Evolutionary conservation across 306 rosid genomes (phyloP).

Genomic region (Aeschynomene evenia): DNA sequence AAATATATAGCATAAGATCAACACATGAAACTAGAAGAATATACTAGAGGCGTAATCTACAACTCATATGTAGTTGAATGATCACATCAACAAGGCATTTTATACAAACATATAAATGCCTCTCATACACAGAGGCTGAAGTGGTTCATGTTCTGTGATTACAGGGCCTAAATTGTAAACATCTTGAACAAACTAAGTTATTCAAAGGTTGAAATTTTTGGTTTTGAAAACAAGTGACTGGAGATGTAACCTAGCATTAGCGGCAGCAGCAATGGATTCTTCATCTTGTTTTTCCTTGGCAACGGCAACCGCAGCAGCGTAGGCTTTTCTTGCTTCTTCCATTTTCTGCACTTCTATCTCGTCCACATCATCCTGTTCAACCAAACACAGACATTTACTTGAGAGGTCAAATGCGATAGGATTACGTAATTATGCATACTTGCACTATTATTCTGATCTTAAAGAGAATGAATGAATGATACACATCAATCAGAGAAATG

Average conservation of each 20-base stretch:
- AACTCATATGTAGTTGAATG: neutral
- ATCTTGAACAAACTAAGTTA: conserved; percentile 3
- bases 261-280: conserved; percentile 76
- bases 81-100: conserved; percentile 15
- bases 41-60: neutral
- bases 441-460: neutral
- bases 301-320: conserved; percentile 61
- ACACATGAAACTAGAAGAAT: neutral
- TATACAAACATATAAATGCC: conserved; percentile 4
- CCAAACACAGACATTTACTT: conserved; percentile 22
- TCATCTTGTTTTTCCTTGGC: conserved; percentile 81
- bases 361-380: conserved; percentile 77
- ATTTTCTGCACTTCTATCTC: conserved; percentile 61
- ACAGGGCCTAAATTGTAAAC: conserved; percentile 9
- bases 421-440: conserved; percentile 8
- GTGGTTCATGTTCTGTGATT: conserved; percentile 15
- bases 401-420: neutral
- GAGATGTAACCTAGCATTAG: conserved; percentile 66
- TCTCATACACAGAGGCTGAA: neutral
- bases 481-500: neutral
- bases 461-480: conserved; percentile 17
- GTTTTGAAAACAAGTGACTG: conserved; percentile 58
- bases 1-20: neutral
- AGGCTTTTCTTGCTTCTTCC: conserved; percentile 83
- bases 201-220: conserved; percentile 31